Base-by-base conservation (phyloP, 306 rosid species). In the Trifolium fragiferum region DNA sequence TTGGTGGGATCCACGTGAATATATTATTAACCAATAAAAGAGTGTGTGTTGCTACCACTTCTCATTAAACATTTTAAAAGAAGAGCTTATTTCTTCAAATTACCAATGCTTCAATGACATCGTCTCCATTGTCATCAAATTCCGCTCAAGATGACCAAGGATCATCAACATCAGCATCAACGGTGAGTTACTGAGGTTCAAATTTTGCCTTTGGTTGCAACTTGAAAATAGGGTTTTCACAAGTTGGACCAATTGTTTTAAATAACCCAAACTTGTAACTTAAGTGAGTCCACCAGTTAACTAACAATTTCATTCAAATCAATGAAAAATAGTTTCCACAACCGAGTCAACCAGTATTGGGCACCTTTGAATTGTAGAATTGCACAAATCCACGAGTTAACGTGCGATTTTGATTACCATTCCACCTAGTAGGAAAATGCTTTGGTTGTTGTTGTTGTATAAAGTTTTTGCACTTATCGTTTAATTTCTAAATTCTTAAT, bases 381-480 rank as follows among this genome's bases (percentile, higher is more conserved):
- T 2, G 4, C 37, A 58, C 21, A 27, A 58, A 23, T 58, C 64
- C 38, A 58, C 4, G 16, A 58, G 18, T 27, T 58, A 58, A 58
- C 37, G 27, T 3, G 9, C 4, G 38, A 25, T 58, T 58, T 58
- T 58, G 64, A 12, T 58, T 25, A 58, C 64, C 19, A 15, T 15
- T 12, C 6, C 21, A 15, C 20, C 20, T 61, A 32, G 13, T 33
- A 61, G 40, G 66, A 32, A 60, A 61, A 33, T 27, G 21, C 4
- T 32, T 61, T 60, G 43, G 43, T 32, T 61, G 66, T 13, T 60
- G 41, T 13, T 60, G 43, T 30, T 30, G 66, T 32, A 61, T 61
- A 30, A 61, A 30, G 43, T 61, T 61, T 61, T 27, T 73, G 44
- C 18, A 13, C 57, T 40, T 53, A 18, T 55, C 53, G 66, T 54